These are phyloP conservation scores for Saccharomycopsis sp. DNA, from an alignment of 805 yeast genomes.

Conservation along the genomic window DNA sequence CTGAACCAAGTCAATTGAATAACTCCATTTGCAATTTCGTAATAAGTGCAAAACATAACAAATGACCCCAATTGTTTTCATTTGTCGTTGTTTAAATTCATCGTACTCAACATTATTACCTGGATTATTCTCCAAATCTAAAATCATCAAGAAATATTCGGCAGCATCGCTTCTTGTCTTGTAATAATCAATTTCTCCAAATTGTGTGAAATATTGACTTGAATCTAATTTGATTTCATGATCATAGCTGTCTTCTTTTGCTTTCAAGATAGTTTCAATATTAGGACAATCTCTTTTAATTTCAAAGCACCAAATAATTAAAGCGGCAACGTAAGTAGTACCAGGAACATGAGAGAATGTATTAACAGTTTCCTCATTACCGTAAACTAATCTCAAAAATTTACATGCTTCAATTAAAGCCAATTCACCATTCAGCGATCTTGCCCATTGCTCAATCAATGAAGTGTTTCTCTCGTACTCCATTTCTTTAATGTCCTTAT, in stretches of 20 bases:
- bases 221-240: background rate
- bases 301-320: slow-evolving; percentile 24
- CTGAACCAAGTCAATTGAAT: slow-evolving; percentile 11
- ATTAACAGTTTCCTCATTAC: slow-evolving; percentile 24
- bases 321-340: slow-evolving; percentile 20
- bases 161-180: slow-evolving; percentile 6
- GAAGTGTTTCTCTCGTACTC: slow-evolving; percentile 20
- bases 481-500: slow-evolving; percentile 20
- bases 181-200: slow-evolving; percentile 4
- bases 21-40: slow-evolving; percentile 14
- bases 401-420: slow-evolving; percentile 27
- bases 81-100: slow-evolving; percentile 10
- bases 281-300: slow-evolving; percentile 13
- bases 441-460: slow-evolving; percentile 25
- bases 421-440: slow-evolving; percentile 26
- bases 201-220: slow-evolving; percentile 4
- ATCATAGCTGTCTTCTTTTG: background rate
- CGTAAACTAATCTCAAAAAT: slow-evolving; percentile 25
- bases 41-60: slow-evolving; percentile 13
- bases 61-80: slow-evolving; percentile 12
- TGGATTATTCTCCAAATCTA: background rate
- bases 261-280: background rate
- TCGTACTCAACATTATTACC: background rate
- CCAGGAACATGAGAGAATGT: slow-evolving; percentile 26
- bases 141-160: slow-evolving; percentile 2